These are phyloP conservation scores for Mentha longifolia DNA, from an alignment of 257 asterid genomes.

Conservation along the genomic window DNA sequence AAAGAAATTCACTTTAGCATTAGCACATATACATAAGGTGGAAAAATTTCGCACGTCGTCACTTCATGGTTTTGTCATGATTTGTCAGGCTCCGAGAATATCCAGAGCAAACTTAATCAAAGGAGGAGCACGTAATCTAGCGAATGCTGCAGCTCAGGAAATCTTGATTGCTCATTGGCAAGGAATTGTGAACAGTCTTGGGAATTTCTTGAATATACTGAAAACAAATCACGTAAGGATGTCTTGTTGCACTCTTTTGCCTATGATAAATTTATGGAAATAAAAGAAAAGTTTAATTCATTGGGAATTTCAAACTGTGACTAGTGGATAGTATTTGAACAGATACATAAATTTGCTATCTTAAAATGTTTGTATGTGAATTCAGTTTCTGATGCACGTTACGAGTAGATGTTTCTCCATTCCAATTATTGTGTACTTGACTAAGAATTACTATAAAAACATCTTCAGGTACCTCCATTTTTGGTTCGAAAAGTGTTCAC, in stretches of 20 bases:
- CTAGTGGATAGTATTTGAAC: too few species aligned
- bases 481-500: conserved; percentile 91
- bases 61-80: conserved; percentile 27
- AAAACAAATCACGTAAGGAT: conserved; percentile 76
- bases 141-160: conserved; percentile 94
- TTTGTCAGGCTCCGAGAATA: conserved; percentile 89
- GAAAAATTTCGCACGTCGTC: conserved; percentile 7
- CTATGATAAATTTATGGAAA: neutral
- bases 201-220: conserved; percentile 60
- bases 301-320: too few species aligned
- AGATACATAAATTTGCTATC: too few species aligned
- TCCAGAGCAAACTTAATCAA: conserved; percentile 80
- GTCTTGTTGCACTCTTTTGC: conserved; percentile 9
- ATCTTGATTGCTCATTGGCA: conserved; percentile 97
- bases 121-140: conserved; percentile 87
- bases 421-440: conserved; percentile 23
- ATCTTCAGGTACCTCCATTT: conserved; percentile 93
- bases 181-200: conserved; percentile 83
- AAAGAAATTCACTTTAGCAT: conserved; percentile 23
- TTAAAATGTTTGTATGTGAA: too few species aligned
- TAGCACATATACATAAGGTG: neutral
- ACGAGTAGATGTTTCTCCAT: conserved; percentile 14
- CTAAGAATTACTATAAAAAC: conserved; percentile 9
- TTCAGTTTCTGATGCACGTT: neutral
- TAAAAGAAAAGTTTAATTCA: neutral